These are phyloP conservation scores for Typha latifolia DNA, from an alignment of 176 grass and related monocot species.

Conservation along the genomic window DNA sequence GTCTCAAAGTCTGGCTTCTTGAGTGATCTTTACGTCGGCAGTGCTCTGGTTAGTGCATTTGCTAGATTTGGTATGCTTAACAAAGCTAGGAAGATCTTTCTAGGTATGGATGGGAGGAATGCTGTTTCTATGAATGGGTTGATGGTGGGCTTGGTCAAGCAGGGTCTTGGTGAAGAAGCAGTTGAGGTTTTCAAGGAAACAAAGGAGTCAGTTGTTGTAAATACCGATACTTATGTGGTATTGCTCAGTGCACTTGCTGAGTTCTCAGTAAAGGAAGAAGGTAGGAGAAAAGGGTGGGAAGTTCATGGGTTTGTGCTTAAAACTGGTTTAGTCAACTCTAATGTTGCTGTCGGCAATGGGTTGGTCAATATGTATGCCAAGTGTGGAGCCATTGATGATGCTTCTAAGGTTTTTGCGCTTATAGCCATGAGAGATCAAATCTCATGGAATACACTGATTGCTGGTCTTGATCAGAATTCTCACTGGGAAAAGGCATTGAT, in stretches of 20 bases:
- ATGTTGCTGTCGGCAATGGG: conserved; percentile 53
- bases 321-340: conserved; percentile 32
- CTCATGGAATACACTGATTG: conserved; percentile 80
- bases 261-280: conserved; percentile 38
- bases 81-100: conserved; percentile 55
- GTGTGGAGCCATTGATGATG: conserved; percentile 43
- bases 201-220: conserved; percentile 29
- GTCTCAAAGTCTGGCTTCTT: conserved; percentile 49
- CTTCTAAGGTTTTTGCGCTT: conserved; percentile 42
- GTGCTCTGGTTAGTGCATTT: conserved; percentile 69
- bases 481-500: conserved; percentile 42
- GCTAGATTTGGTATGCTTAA: conserved; percentile 45
- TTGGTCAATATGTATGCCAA: conserved; percentile 76
- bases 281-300: conserved; percentile 51
- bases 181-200: conserved; percentile 39
- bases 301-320: conserved; percentile 51
- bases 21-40: conserved; percentile 57
- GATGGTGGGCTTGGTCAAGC: conserved; percentile 57
- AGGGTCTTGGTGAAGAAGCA: conserved; percentile 51
- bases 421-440: conserved; percentile 44
- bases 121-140: conserved; percentile 67
- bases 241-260: conserved; percentile 58
- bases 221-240: conserved; percentile 64
- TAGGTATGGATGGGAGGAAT: conserved; percentile 51
- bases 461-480: conserved; percentile 62